Evolutionary conservation across 495 filamentous ascomycete species (phyloP), one percentile per base, ranked within the genome.

Genomic region (Penicillium desertorum): DNA sequence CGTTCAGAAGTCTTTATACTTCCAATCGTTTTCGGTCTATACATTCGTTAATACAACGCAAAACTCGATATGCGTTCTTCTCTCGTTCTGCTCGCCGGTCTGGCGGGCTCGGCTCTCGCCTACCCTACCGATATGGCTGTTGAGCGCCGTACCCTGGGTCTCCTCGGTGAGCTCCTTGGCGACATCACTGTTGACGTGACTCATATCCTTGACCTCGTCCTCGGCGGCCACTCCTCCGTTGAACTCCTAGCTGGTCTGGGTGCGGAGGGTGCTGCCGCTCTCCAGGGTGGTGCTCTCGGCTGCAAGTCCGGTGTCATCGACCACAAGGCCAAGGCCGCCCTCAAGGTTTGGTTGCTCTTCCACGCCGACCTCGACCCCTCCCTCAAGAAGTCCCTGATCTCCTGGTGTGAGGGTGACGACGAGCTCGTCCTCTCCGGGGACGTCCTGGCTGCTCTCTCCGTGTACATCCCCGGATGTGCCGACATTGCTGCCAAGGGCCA

Each of bases 271-370:
- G 74, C 74, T 44, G 76, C 73, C 16, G 76, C 74, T 44, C 67
- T 77, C 7, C 57, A 69, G 47, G 71, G 71, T 60, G 67, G 69
- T 70, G 71, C 71, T 56, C 52, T 77, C 48, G 76, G 76, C 64
- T 71, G 70, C 62, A 68, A 61, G 58, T 63, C 71, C 39, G 65
- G 63, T 44, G 49, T 46, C n/a, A 65, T 77, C 41, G 57, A 71
- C 42, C 51, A 58, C 55, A 29, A 51, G 49, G 71, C 70, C 11
- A 74, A 72, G 51, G 56, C 46, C 19, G 65, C 74, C 34, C 61
- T 79, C 20, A 68, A 62, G 50, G 20, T 52, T n/a, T 79, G 73
- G 73, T 55, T 79, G 59, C 45, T 46, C 22, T 50, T 57, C 56
- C 67, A 67, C 22, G 57, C 63, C 20, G 47, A 48, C 22, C 45